Evolutionary conservation across 1,284 basidiomycete species (phyloP).

Genomic region (Cutaneotrichosporon dermatis): DNA sequence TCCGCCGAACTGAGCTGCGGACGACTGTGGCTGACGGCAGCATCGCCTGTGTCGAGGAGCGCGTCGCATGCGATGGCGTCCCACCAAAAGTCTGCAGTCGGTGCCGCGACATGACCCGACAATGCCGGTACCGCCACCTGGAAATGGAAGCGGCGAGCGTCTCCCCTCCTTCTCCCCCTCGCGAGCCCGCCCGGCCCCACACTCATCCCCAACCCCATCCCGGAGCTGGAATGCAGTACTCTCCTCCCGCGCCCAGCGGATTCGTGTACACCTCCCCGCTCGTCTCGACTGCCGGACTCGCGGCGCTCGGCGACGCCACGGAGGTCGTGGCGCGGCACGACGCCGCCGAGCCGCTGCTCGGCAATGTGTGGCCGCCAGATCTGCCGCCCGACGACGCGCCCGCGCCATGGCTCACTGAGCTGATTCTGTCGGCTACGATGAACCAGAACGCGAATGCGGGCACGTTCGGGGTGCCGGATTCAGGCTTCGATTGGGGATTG

Average conservation of each 20-base stretch:
- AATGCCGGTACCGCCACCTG: constrained; percentile 16
- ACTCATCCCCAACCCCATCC: too few relatives aligned
- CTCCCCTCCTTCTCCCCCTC: too few relatives aligned
- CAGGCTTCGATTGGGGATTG: constrained; percentile 16
- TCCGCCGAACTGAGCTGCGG: too few relatives aligned
- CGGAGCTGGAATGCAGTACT: too few relatives aligned
- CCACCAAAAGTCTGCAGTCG: constrained; percentile 16
- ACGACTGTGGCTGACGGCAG: neutral
- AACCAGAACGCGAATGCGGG: neutral
- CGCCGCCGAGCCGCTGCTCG: neutral
- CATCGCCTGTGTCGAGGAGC: constrained; percentile 11
- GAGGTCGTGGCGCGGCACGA: neutral
- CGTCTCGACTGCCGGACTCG: neutral
- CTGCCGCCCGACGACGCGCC: too few relatives aligned
- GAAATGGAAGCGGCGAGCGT: constrained; percentile 7
- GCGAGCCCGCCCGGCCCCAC: too few relatives aligned
- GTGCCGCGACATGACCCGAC: constrained; percentile 1
- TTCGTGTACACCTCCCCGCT: neutral
- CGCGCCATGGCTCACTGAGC: constrained; percentile 8
- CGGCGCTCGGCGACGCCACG: neutral
- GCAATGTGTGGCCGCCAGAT: neutral
- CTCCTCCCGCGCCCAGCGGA: neutral
- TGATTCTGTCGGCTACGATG: constrained; percentile 11
- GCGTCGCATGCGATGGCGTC: constrained; percentile 15
- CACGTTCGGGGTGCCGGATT: neutral